Percentiles rank a stretch among this genome's conserved stretches.
These are phyloP conservation scores for Neurospora sp. DNA, from an alignment of 495 filamentous ascomycete species.

Conservation along the genomic window DNA sequence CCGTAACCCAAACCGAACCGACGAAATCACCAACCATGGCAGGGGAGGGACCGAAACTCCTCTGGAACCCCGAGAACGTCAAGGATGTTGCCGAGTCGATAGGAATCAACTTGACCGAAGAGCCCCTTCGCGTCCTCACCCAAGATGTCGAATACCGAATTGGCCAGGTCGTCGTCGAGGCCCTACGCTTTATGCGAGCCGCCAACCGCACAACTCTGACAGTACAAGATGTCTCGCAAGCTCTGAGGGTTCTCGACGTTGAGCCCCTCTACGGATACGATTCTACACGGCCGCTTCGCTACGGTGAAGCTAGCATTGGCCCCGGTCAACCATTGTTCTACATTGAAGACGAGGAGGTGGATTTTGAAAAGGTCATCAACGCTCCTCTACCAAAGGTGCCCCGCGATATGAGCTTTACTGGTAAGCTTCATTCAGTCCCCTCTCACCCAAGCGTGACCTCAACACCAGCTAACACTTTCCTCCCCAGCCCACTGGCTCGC, in stretches of 20 bases:
- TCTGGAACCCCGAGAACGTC: constrained; percentile 96
- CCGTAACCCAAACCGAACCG: neutral
- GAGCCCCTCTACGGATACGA: constrained; percentile 96
- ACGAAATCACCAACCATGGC: neutral
- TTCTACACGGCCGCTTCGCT: constrained; percentile 71
- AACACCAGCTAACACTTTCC: constrained; percentile 7
- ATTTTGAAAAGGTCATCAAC: constrained; percentile 98
- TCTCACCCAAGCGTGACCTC: neutral
- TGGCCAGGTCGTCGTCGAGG: constrained; percentile 83
- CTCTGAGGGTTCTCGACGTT: constrained; percentile 74
- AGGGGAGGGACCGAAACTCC: constrained; percentile 29
- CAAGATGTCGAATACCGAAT: constrained; percentile 94
- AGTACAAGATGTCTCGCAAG: constrained; percentile 77
- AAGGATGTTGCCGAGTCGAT: constrained; percentile 91
- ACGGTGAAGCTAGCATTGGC: constrained; percentile 87
- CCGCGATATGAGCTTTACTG: constrained; percentile 82
- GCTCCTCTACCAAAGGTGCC: constrained; percentile 89
- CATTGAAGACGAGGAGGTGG: constrained; percentile 95
- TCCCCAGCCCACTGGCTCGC: constrained; percentile 82
- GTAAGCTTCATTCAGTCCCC: constrained; percentile 34
- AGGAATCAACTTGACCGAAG: constrained; percentile 71
- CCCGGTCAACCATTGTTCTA: constrained; percentile 96
- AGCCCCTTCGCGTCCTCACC: constrained; percentile 71
- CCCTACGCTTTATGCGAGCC: constrained; percentile 89
- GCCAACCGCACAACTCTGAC: constrained; percentile 70